phyloP scores from a whole-genome alignment of 495 filamentous ascomycete genomes.

The Annulohypoxylon stygium region DNA sequence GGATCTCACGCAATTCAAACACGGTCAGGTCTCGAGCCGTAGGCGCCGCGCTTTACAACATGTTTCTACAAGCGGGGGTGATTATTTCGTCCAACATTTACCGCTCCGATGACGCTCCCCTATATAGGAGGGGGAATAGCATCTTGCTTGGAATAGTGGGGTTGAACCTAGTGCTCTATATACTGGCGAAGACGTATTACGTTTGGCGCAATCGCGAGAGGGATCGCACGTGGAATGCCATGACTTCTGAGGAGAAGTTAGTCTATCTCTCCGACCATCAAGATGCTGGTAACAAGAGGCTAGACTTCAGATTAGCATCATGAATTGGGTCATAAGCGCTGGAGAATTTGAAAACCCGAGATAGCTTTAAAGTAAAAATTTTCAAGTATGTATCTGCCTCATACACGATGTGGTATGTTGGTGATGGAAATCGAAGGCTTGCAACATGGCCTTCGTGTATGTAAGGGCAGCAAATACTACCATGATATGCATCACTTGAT shows the following conservation, averaged over 20 bases:
- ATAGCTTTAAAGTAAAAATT: neutral
- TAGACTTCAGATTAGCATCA: slow-evolving; percentile 66
- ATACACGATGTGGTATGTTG: slow-evolving; percentile 12
- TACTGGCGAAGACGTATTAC: slow-evolving; percentile 73
- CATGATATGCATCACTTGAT: slow-evolving; percentile 66
- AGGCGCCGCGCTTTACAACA: slow-evolving; percentile 76
- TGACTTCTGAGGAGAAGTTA: slow-evolving; percentile 71
- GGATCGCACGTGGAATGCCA: slow-evolving; percentile 61
- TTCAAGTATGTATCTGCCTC: neutral
- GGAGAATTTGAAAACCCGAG: too few species aligned
- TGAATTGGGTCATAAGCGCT: slow-evolving; percentile 19
- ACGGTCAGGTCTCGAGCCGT: slow-evolving; percentile 76
- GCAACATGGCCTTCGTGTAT: slow-evolving; percentile 59
- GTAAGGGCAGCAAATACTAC: slow-evolving; percentile 62
- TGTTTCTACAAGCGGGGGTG: slow-evolving; percentile 75
- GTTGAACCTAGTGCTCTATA: slow-evolving; percentile 68
- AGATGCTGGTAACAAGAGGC: slow-evolving; percentile 79
- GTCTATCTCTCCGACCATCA: slow-evolving; percentile 74
- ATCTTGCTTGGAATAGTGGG: slow-evolving; percentile 69
- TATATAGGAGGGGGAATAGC: slow-evolving; percentile 75
- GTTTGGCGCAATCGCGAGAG: slow-evolving; percentile 66
- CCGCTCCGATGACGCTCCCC: slow-evolving; percentile 72
- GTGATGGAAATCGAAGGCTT: slow-evolving; percentile 64
- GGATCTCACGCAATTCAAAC: slow-evolving; percentile 73
- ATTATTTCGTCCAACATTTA: slow-evolving; percentile 71